Evolutionary conservation across 2,329 filamentous ascomycete species (phyloP), one percentile per base, ranked within the genome.

Genomic region (Lachnellula subtilissima): DNA sequence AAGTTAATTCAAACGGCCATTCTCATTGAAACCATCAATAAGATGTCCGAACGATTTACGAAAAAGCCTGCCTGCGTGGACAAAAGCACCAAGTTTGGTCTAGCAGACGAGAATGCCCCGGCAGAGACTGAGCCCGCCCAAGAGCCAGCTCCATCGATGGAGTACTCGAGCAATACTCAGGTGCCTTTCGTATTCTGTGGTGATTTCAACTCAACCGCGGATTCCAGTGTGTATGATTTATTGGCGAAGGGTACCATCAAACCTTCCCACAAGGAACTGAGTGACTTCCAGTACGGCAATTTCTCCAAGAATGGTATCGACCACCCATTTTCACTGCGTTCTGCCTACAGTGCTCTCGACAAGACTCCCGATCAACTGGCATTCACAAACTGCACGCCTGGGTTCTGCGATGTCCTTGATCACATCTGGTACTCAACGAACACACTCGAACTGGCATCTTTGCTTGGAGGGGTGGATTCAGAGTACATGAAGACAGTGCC

Each of bases 381-480:
- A 4, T 99, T 96, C 72, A 99, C 94, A 48, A 99, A 99, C 74
- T 99, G 97, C 74, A 95, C 91, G 14, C 92, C 94, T 1, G 85
- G 85, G n/a, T 99, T 97, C 74, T 83, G 84, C 51, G 92, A 91
- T 60, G 89, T 95, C 55, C 88, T 99, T 64, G 94, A 99, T 71
- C 97, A 97, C 73, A 91, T 99, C 67, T 97, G 92, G 91, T 99
- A 96, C 74, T 92, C 91, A 55, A 93, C 91, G 4, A 89, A 87
- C 66, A 77, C 82, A 42, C 75, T 90, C 52, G 82, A 87, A 64
- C 84, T 87, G 37, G 82, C 81, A 5, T 83, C 81, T 35, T 72
- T 89, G 46, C 79, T 89, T 25, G 87, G 86, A 49, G 81, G 87
- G 61, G 83, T 89, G 47, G 87, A 90, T 71, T 81, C 83, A 66